Evolutionary conservation across 192 early-diverging fungal species (phyloP), one percentile per base, ranked within the genome.

Genomic region (Mortierella hygrophila): DNA sequence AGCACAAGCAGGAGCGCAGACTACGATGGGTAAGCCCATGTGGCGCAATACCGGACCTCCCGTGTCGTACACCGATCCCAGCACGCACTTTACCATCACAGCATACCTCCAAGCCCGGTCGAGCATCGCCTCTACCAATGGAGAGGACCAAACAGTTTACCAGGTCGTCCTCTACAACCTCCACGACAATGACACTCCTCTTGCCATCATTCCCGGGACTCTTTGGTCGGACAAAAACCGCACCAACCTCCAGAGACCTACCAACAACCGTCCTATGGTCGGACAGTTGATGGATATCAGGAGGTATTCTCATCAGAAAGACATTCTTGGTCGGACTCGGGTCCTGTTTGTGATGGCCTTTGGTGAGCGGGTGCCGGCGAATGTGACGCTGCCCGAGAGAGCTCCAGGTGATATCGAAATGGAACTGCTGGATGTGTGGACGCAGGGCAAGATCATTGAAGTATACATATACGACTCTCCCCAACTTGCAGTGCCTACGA

Each of bases 241-340:
- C 26, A 32, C 60, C 26, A 65, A 32, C 29, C 26, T 65, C 10
- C 60, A 65, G 60, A 26, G 60, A 26, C 60, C 60, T 29, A 29
- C 29, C 29, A 65, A 32, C 60, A 15, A 11, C 3, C 60, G 60
- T 3, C 60, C 60, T 13, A 32, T 65, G 63, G 44, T 79, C 16
- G 83, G 74, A 0, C 83, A 85, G 21, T 26, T 85, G 18, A 85
- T 80, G 74, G 78, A 80, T 11, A 85, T 85, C 1, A 60, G 68
- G 21, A 70, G 76, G 1, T 85, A 41, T 38, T 60, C 83, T 41
- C 21, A 44, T 11, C 74, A 65, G 23, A 38, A n/a, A 0, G 78
- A 78, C 26, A 42, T n/a, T 32, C 76, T 68, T 32, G 57, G 46
- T 10, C 37, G 75, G 32, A 76, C 72, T 26, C 68, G 83, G 8